phyloP scores from a whole-genome alignment of 495 filamentous ascomycete genomes.

The Penicillium paradoxum region DNA sequence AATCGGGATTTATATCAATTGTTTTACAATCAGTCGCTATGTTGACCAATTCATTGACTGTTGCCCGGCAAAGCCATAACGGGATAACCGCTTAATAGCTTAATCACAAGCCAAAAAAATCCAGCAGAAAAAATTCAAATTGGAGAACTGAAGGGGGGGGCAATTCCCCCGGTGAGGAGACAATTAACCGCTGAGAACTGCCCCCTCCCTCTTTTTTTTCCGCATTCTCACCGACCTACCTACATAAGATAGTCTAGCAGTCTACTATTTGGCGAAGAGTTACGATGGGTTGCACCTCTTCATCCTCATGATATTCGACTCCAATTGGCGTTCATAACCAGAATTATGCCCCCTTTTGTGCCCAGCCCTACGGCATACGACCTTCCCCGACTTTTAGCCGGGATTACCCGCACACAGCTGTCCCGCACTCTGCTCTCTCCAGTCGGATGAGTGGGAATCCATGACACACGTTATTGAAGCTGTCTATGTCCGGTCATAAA shows the following conservation, averaged over 20 bases:
- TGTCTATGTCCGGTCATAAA: background rate
- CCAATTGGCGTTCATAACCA: too few relatives aligned
- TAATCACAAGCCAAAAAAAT: slow-evolving; percentile 6
- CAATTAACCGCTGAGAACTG: slow-evolving; percentile 23
- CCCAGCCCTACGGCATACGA: background rate
- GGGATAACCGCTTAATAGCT: background rate
- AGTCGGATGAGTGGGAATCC: background rate
- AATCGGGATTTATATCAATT: background rate
- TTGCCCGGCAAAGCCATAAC: background rate
- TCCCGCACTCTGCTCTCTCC: background rate
- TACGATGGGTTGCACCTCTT: too few relatives aligned
- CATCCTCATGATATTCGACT: too few relatives aligned
- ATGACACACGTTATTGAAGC: background rate
- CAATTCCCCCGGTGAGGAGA: slow-evolving; percentile 29
- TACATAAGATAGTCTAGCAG: too few relatives aligned
- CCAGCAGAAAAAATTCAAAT: slow-evolving; percentile 5
- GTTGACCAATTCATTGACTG: too few relatives aligned
- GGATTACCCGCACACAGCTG: background rate
- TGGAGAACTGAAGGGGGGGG: slow-evolving; percentile 26
- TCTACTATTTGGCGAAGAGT: too few relatives aligned
- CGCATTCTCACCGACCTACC: too few relatives aligned
- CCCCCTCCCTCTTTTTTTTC: too few relatives aligned
- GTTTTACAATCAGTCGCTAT: too few relatives aligned
- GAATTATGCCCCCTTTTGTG: too few relatives aligned
- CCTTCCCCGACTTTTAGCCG: background rate